Conservation (phyloP, 345 rosid species). For the Eucalyptus regnans region DNA sequence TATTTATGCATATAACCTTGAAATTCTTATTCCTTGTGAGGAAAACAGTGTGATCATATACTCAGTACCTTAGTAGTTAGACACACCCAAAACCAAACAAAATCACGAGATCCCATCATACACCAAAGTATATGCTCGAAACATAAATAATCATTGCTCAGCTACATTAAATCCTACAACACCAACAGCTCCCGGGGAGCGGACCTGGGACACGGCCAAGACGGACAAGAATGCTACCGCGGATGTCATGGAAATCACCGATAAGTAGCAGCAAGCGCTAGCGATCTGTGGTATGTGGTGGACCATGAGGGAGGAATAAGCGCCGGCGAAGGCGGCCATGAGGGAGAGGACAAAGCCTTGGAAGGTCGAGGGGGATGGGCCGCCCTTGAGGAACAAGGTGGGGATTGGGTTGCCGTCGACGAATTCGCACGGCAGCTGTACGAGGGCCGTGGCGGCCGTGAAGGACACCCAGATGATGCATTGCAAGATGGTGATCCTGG, state of each 20-base stretch:
- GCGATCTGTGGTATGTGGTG: background rate
- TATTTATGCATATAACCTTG: background rate
- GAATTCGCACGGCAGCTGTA: background rate
- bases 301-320: background rate
- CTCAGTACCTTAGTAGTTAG: background rate
- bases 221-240: background rate
- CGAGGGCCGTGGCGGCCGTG: background rate
- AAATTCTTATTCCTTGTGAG: background rate
- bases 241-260: background rate
- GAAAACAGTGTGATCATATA: background rate
- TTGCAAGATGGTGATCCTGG: background rate
- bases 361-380: background rate
- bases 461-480: background rate
- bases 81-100: background rate
- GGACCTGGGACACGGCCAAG: background rate
- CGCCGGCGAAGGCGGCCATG: background rate
- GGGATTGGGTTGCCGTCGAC: background rate
- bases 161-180: background rate
- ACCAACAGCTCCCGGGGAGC: background rate
- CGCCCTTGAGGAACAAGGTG: background rate
- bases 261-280: background rate
- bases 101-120: background rate
- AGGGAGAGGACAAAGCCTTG: background rate
- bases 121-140: background rate
- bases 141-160: background rate